Base-by-base conservation (phyloP, 441 rosid genomes). In the Croton laevigatus region DNA sequence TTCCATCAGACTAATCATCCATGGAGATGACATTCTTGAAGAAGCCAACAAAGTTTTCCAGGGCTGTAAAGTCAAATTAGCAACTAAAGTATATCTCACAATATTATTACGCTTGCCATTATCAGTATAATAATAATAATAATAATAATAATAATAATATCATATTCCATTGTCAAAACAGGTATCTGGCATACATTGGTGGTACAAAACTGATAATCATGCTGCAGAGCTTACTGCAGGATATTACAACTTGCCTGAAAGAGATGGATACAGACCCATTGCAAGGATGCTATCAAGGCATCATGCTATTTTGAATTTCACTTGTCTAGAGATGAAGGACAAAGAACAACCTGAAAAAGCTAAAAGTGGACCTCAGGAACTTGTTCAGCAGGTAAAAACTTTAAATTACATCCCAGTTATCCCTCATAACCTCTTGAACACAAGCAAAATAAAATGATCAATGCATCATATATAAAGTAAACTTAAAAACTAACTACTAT, bases 221-320 rank as follows among this genome's bases (percentile, higher is more conserved):
- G 97, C 94, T 4, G 89, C 96, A 13, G 97, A 93, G 78, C 90
- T 89, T 16, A 88, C 96, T 72, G 84, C 96, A 34, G 97, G 98
- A 70, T 86, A 85, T 64, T 91, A 88, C 77, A 91, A 85, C 83
- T 79, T 86, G 65, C 71, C 59, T 23, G 77, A 84, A 27, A 82
- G 97, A 86, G 94, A 88, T 66, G 97, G 96, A 27, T 91, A 93
- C 79, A 81, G 86, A 67, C 89, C 95, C 0, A 80, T 87, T 11
- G 91, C 98, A 3, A 79, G 92, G 75, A 87, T 91, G 87, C 80
- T 91, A 38, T 84, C 87, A n/a, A 82, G 94, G 76, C 96, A 91
- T 75, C 60, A 75, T 22, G 91, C 77, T 42, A 80, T 85, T 58
- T 69, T 89, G 69, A 91, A 91, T 72, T 91, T 88, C 79, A 91